phyloP scores from a whole-genome alignment of 441 rosid genomes.

The Croton setiger region DNA sequence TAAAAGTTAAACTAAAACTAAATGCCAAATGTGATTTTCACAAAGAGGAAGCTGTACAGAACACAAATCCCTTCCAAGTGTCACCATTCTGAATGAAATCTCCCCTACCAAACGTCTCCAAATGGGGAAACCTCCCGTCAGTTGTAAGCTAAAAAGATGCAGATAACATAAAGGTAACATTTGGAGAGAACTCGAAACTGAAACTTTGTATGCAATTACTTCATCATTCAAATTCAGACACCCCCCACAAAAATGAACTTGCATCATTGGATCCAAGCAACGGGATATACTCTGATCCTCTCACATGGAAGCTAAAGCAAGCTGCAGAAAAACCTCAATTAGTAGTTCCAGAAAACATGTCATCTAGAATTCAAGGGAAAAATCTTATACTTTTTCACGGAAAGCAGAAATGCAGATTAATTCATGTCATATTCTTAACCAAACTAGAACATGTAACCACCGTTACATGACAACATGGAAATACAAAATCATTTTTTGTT shows the following conservation, averaged over 20 bases:
- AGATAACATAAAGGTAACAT: no score
- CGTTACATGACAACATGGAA: not conserved
- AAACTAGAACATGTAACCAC: not conserved
- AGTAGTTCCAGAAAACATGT: slow-evolving; percentile 14
- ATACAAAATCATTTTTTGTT: not conserved
- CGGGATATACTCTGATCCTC: slow-evolving; percentile 79
- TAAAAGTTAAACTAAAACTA: not conserved
- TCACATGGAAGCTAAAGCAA: slow-evolving; percentile 79
- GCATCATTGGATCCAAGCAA: slow-evolving; percentile 59
- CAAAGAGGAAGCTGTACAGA: not conserved
- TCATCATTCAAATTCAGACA: slow-evolving; percentile 49
- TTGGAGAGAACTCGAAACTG: not conserved
- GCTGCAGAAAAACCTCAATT: slow-evolving; percentile 41
- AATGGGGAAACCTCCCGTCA: not conserved
- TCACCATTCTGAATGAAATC: not conserved
- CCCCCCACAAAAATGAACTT: slow-evolving; percentile 43
- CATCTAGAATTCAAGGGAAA: not conserved
- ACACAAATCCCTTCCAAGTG: not conserved
- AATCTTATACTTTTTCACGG: not conserved
- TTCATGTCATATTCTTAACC: not conserved
- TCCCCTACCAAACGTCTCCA: not conserved
- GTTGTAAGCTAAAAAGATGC: not conserved
- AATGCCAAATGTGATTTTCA: not conserved
- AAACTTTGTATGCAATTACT: slow-evolving; percentile 20
- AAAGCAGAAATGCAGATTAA: not conserved